Base-by-base conservation (phyloP, 331 rosid species). In the Rosa hybrid region DNA sequence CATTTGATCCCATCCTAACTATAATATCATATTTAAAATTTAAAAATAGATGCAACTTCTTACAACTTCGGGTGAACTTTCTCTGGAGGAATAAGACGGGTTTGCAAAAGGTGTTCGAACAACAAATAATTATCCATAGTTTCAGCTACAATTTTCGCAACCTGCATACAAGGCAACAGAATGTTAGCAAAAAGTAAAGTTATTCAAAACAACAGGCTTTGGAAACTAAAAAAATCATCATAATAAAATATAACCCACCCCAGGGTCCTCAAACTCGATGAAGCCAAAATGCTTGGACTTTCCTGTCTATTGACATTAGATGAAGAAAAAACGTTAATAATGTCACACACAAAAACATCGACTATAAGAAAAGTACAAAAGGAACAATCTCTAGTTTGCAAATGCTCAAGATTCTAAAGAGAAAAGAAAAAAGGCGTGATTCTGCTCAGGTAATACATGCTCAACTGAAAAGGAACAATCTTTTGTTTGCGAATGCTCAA, bases 71-170 rank as follows among this genome's bases (percentile, higher is more conserved):
- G 91, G 81, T 91, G 99, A 76, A 91, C 94, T 25, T 86, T 79
- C 86, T 93, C 92, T 0, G 89, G 75, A 77, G 98, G 92, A 88
- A 95, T 67, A 68, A 88, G 79, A 49, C 82, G 79, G 68, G 88
- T 97, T 76, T 93, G 97, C 87, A 95, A 80, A 78, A 95, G 85
- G 82, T 90, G 98, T 78, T 93, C 98, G 8, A 83, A 87, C 71
- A 93, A 85, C 78, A 95, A 85, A 84, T 95, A 92, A 73, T 95
- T 95, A 85, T 95, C 91, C 99, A 95, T 95, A 46, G 93, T 88
- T 44, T 93, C 96, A 48, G 98, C 96, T 39, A 91, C 98, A 82
- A 95, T 76, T 88, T 89, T 91, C 14, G 98, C 97, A 67, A 93
- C 99, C 99, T 95, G 88, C 80, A 77, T n/a, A 44, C 80, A 80